Base-by-base conservation (phyloP, 139 green algal genomes). In the Chlorella sp. region DNA sequence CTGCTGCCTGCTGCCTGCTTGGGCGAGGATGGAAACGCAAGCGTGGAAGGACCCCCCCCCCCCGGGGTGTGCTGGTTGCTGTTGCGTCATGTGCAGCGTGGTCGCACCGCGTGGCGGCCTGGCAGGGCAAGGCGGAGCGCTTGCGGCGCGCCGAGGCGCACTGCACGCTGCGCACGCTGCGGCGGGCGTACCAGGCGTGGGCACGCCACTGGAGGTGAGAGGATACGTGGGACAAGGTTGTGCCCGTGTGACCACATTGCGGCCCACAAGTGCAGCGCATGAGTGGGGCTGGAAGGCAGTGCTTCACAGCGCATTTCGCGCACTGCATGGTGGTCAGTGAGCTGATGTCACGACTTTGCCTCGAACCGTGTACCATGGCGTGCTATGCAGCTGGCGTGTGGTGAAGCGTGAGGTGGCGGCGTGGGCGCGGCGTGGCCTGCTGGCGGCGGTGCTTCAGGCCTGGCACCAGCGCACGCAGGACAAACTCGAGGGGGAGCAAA, bases 321-420 rank as follows among this genome's bases (percentile, higher is more conserved):
- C 10, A n/a, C n/a, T n/a, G 42, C 42, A 55, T 17, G 42, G 10
- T 55, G 42, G 10, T 10, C 42, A 55, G 10, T 55, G 10, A 55
- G 10, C 17, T 55, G 42, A 55, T 55, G 10, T 24, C 42, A 55
- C 10, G 10, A 55, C 10, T 55, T 55, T 55, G 42, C 10, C 17
- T 17, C 10, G 42, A 55, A 55, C n/a, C n/a, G n/a, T 55, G 42
- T 55, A 55, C 42, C 10, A 10, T 55, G 17, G 17, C 10, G 42
- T 17, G 10, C 42, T 55, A 17, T 74, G 51, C 69, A 81, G 76
- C 55, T 61, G 31, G 51, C 36, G 36, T 31, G 32, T 27, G 59
- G 0, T 67, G 49, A 74, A 74, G 55, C 76, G 51, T 26, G 69
- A 74, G 2, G 70, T 67, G 14, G 36, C 27, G 26, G 4, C 6